Percentiles rank a stretch among this genome's conserved stretches.
These are phyloP conservation scores for Schizosaccharomyces osmophilus DNA, from an alignment of 805 yeast species.

Conservation along the genomic window DNA sequence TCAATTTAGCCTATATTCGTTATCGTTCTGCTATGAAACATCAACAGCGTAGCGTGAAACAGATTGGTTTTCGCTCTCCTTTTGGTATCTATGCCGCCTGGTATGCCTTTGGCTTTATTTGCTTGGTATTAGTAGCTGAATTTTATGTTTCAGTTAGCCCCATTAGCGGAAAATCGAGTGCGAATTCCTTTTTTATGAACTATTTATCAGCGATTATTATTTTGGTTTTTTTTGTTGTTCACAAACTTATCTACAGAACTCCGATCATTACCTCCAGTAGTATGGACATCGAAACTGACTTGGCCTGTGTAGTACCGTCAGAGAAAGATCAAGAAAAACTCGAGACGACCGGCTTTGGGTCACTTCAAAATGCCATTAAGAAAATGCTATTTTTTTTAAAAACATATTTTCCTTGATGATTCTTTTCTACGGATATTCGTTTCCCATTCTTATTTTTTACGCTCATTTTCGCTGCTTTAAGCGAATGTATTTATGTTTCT, in stretches of 20 bases:
- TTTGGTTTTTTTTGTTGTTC: conserved; percentile 23
- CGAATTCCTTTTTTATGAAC: conserved; percentile 15
- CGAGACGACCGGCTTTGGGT: not conserved
- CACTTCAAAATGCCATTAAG: not conserved
- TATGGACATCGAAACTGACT: not conserved
- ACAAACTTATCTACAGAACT: conserved; percentile 8
- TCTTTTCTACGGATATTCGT: too few relatives aligned
- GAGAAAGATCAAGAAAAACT: not conserved
- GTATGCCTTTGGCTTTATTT: conserved; percentile 33
- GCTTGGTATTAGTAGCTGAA: conserved; percentile 43
- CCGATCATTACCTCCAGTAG: not conserved
- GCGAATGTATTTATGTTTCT: too few relatives aligned
- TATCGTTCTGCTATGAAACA: conserved; percentile 35
- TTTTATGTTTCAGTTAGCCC: conserved; percentile 71
- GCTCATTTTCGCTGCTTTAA: too few relatives aligned
- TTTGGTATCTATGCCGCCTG: conserved; percentile 44
- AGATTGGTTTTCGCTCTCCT: conserved; percentile 36
- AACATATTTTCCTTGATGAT: too few relatives aligned
- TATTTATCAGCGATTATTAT: conserved; percentile 14
- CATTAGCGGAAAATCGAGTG: conserved; percentile 19
- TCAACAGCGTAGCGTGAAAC: conserved; percentile 44
- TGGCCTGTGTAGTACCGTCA: not conserved
- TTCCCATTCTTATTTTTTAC: too few relatives aligned
- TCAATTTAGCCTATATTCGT: conserved; percentile 42
- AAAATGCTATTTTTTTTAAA: too few relatives aligned